These are phyloP conservation scores for Camellia oleifera DNA, from an alignment of 179 eudicot species.

Conservation along the genomic window DNA sequence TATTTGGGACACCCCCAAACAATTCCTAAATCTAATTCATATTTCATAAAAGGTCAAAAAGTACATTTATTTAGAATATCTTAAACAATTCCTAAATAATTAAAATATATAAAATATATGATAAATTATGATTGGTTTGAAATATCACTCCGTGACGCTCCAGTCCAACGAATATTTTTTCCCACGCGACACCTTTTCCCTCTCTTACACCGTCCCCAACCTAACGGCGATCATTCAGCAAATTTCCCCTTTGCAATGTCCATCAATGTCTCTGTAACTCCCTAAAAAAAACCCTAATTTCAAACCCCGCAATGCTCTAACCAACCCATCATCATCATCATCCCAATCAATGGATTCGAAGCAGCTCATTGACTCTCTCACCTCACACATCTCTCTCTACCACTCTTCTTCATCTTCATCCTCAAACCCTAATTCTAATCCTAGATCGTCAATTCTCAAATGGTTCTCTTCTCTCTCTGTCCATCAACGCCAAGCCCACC, in stretches of 20 bases:
- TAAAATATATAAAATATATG: too few relatives aligned
- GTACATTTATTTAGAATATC: too few relatives aligned
- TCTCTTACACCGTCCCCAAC: neutral
- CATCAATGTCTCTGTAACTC: neutral
- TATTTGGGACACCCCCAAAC: too few relatives aligned
- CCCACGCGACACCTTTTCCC: too few relatives aligned
- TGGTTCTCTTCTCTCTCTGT: slow-evolving; percentile 77
- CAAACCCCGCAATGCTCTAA: neutral
- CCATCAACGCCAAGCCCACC: slow-evolving; percentile 65
- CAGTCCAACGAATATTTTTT: too few relatives aligned
- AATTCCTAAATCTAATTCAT: too few relatives aligned
- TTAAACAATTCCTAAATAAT: too few relatives aligned
- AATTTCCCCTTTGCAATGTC: neutral
- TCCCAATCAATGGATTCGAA: slow-evolving; percentile 38
- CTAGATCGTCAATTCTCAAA: slow-evolving; percentile 50
- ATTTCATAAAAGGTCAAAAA: too few relatives aligned
- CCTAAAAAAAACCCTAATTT: slow-evolving; percentile 4
- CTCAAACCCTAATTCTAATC: slow-evolving; percentile 32
- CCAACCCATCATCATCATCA: neutral
- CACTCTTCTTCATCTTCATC: slow-evolving; percentile 22
- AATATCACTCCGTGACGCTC: too few relatives aligned
- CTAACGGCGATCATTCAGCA: too few relatives aligned
- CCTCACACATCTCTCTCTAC: slow-evolving; percentile 89
- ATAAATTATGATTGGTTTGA: too few relatives aligned
- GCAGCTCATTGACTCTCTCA: slow-evolving; percentile 67